phyloP scores from a whole-genome alignment of 139 green algal genomes.

The Bryopsis sp. region DNA sequence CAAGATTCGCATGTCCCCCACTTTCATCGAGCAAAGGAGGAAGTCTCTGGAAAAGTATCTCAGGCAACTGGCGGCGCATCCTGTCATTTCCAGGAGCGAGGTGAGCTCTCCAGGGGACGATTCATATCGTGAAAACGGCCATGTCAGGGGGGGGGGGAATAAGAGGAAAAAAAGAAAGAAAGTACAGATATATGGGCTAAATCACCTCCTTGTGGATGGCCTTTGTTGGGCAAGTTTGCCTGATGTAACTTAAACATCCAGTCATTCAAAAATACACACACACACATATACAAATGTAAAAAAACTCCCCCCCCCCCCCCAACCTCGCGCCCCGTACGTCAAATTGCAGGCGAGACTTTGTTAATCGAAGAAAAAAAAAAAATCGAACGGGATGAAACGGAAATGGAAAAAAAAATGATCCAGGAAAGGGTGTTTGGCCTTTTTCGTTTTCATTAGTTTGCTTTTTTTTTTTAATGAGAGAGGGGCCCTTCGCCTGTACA shows the following conservation, averaged over 20 bases:
- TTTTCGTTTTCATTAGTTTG: not conserved
- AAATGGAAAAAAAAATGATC: too few species aligned
- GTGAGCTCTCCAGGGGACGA: not conserved
- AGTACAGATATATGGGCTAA: not conserved
- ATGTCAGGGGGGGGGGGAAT: too few species aligned
- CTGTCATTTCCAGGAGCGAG: conserved; percentile 6
- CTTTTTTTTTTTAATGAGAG: not conserved
- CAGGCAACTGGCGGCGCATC: not conserved
- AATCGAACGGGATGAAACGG: too few species aligned
- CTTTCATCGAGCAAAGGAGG: conserved; percentile 12
- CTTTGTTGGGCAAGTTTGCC: too few species aligned
- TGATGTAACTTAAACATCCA: too few species aligned
- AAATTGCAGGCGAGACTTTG: not conserved
- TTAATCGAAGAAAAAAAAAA: not conserved
- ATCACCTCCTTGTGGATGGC: too few species aligned
- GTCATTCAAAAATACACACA: too few species aligned
- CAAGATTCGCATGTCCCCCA: not conserved
- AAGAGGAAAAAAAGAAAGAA: too few species aligned
- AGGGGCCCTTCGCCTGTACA: not conserved
- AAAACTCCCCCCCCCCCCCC: not conserved
- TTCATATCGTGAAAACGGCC: too few species aligned
- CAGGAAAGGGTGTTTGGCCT: too few species aligned
- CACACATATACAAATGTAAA: not conserved
- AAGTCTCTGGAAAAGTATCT: conserved; percentile 4
- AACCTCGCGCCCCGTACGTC: not conserved